A percentile compares a stretch with the other conserved stretches of the same genome.
These are phyloP conservation scores for Schoenoplectus triqueter DNA, from an alignment of 202 grass and related monocot species.

Conservation along the genomic window DNA sequence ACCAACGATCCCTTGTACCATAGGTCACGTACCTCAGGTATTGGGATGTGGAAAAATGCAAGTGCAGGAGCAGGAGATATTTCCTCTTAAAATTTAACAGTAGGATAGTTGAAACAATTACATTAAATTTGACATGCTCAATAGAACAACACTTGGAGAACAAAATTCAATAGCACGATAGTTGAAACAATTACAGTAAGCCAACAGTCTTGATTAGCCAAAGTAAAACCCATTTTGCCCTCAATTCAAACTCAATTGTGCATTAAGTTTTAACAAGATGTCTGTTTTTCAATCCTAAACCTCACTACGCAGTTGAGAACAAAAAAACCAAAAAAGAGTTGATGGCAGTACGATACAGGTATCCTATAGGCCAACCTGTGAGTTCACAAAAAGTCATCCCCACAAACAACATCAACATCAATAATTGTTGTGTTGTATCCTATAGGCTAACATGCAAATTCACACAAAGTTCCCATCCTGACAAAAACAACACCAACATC, in stretches of 20 bases:
- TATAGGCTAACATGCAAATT: conserved; percentile 53
- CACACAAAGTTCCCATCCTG: conserved; percentile 8
- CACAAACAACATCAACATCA: conserved; percentile 52
- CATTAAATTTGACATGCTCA: background rate
- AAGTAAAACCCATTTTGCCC: background rate
- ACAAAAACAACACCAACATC: background rate
- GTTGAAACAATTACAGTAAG: background rate
- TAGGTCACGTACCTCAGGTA: conserved; percentile 67
- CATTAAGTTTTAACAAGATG: background rate
- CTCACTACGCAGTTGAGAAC: background rate
- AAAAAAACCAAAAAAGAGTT: background rate
- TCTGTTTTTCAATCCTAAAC: background rate
- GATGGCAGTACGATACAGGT: background rate
- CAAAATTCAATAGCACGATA: background rate
- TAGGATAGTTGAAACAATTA: conserved; percentile 8
- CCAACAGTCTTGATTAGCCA: background rate
- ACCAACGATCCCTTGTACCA: conserved; percentile 72
- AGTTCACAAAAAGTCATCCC: conserved; percentile 48
- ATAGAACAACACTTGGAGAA: background rate
- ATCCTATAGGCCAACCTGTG: conserved; percentile 45
- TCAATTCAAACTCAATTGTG: background rate
- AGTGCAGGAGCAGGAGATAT: conserved; percentile 52
- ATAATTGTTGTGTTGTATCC: conserved; percentile 60
- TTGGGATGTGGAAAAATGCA: conserved; percentile 88
- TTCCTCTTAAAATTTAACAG: conserved; percentile 45